Evolutionary conservation across 257 asterid genomes (phyloP).

Genomic region (Dorcoceras hygrometricum): DNA sequence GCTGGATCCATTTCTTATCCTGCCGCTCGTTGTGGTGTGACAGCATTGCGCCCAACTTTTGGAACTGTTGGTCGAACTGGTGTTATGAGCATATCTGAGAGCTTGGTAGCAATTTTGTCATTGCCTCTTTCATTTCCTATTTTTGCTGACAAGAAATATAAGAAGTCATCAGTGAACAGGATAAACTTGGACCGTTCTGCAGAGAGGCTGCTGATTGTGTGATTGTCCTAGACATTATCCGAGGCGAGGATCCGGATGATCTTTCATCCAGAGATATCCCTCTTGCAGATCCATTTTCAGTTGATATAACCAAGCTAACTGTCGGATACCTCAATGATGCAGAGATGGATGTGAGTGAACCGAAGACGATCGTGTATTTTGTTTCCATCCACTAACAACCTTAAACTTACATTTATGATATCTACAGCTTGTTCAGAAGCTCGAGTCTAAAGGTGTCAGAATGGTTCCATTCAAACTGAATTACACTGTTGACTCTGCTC

Average conservation of each 20-base stretch:
- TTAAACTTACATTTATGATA: slow-evolving; percentile 3
- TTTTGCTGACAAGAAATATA: slow-evolving; percentile 1
- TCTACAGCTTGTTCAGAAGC: slow-evolving; percentile 66
- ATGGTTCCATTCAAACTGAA: slow-evolving; percentile 79
- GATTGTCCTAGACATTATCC: slow-evolving; percentile 59
- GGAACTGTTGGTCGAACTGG: slow-evolving; percentile 91
- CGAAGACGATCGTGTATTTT: not conserved
- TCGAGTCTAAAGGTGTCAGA: slow-evolving; percentile 64
- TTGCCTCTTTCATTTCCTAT: slow-evolving; percentile 2
- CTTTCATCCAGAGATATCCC: slow-evolving; percentile 69
- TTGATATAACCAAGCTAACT: slow-evolving; percentile 63
- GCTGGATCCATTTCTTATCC: slow-evolving; percentile 92
- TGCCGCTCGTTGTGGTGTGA: slow-evolving; percentile 91
- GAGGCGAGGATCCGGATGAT: slow-evolving; percentile 84
- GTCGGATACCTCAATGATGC: slow-evolving; percentile 96
- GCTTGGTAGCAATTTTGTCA: slow-evolving; percentile 60
- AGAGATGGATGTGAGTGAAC: slow-evolving; percentile 69
- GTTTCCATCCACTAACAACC: too few relatives aligned
- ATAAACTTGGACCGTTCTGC: slow-evolving; percentile 90
- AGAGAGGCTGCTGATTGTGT: slow-evolving; percentile 83
- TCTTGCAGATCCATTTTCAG: slow-evolving; percentile 63
- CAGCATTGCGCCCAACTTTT: slow-evolving; percentile 84
- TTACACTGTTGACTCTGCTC: slow-evolving; percentile 79
- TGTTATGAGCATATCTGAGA: slow-evolving; percentile 88
- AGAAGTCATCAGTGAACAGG: slow-evolving; percentile 40